Percentiles rank a stretch among this genome's conserved stretches.
Evolutionary conservation across 2,329 filamentous ascomycete species (phyloP).

Genomic region (Aureobasidium melanogenum): DNA sequence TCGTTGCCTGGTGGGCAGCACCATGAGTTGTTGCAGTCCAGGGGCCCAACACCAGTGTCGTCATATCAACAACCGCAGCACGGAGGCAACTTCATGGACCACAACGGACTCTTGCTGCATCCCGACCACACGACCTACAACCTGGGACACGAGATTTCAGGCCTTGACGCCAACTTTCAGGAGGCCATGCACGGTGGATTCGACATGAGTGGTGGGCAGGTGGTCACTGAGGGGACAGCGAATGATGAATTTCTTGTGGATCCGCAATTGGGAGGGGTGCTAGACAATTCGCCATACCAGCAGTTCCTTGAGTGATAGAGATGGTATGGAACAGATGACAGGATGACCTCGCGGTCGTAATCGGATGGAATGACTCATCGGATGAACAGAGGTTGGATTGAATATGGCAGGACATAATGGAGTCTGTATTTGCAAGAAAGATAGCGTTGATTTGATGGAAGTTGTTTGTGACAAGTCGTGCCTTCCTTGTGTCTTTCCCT

Average conservation of each 20-base stretch:
- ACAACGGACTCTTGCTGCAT: slow-evolving; percentile 1
- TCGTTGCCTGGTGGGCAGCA: slow-evolving; percentile 32
- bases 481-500: background rate
- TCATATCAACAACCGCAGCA: slow-evolving; percentile 17
- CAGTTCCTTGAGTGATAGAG: slow-evolving; percentile 1
- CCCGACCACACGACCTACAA: slow-evolving; percentile 8
- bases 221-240: background rate
- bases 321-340: background rate
- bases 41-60: slow-evolving; percentile 23
- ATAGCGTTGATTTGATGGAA: background rate
- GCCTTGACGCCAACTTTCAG: background rate
- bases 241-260: slow-evolving; percentile 3
- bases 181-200: background rate
- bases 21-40: slow-evolving; percentile 27
- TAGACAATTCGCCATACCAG: slow-evolving; percentile 9
- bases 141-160: background rate
- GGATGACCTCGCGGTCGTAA: background rate
- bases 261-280: slow-evolving; percentile 6
- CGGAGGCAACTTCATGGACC: slow-evolving; percentile 6
- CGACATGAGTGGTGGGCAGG: slow-evolving; percentile 1
- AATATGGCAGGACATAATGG: background rate
- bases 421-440: background rate
- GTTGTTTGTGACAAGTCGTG: background rate
- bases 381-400: background rate
- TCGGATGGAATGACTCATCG: background rate